phyloP scores from a whole-genome alignment of 768 basidiomycete genomes.

The Leucocoprinus leucothites region DNA sequence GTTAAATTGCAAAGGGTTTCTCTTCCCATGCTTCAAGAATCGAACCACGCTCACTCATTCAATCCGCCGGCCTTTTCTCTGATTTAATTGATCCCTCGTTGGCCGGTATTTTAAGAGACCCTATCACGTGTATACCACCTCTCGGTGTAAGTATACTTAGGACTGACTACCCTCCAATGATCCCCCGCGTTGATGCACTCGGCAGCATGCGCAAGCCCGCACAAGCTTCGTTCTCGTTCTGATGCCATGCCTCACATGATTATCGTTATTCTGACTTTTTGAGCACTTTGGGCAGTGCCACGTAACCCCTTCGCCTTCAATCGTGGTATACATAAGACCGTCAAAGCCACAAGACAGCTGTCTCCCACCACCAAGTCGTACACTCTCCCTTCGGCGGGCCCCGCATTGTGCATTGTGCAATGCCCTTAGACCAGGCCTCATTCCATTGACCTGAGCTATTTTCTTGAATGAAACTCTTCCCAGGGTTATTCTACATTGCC shows the following conservation, averaged over 20 bases:
- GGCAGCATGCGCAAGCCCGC: neutral
- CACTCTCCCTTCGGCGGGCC: neutral
- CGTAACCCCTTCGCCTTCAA: neutral
- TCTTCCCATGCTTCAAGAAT: neutral
- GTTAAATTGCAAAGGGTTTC: neutral
- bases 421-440: neutral
- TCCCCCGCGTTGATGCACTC: neutral
- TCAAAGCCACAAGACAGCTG: neutral
- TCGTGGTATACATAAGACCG: neutral
- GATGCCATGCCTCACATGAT: neutral
- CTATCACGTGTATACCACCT: neutral
- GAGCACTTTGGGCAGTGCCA: neutral
- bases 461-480: conserved; percentile 15
- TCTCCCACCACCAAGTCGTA: neutral
- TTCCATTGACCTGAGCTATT: neutral
- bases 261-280: too few relatives aligned
- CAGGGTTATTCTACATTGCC: conserved; percentile 15
- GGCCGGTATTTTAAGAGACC: neutral
- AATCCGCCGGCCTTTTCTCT: too few relatives aligned
- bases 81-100: neutral
- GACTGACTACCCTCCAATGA: neutral
- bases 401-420: neutral
- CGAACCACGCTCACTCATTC: neutral
- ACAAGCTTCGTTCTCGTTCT: neutral
- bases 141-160: neutral